Conservation (phyloP, 1,284 basidiomycete species). For the Boletus smithii region DNA sequence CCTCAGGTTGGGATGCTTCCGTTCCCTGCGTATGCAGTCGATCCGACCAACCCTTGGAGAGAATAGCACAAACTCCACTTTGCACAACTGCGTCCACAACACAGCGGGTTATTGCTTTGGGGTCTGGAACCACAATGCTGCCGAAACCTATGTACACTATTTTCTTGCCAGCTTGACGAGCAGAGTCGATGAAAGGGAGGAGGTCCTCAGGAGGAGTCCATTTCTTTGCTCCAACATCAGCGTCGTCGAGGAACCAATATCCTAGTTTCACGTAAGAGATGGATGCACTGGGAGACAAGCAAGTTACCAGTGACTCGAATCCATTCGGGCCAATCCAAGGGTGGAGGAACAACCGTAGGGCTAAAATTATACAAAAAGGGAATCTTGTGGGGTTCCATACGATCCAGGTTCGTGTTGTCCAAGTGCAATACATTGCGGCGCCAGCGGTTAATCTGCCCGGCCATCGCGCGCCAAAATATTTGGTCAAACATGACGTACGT, state of each 20-base stretch:
- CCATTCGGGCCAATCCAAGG: constrained; percentile 98
- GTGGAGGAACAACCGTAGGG: constrained; percentile 82
- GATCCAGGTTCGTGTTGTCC: constrained; percentile 81
- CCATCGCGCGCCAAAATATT: constrained; percentile 93
- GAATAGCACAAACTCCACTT: constrained; percentile 84
- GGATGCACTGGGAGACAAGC: constrained; percentile 1
- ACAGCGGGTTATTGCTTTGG: constrained; percentile 85
- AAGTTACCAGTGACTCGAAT: constrained; percentile 83
- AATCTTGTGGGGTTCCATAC: constrained; percentile 93
- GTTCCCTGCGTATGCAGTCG: constrained; percentile 68
- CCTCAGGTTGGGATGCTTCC: constrained; percentile 59
- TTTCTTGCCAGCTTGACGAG: constrained; percentile 76
- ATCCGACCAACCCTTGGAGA: constrained; percentile 98
- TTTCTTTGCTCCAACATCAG: constrained; percentile 80
- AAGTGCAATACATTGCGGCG: constrained; percentile 77
- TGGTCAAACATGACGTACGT: constrained; percentile 95
- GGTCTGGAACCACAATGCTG: constrained; percentile 96
- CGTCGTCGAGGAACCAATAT: constrained; percentile 94
- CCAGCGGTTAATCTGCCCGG: constrained; percentile 95
- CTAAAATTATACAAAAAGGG: constrained; percentile 99
- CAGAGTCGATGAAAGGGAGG: constrained; percentile 76
- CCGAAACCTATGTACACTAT: constrained; percentile 98
- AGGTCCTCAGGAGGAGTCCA: constrained; percentile 85
- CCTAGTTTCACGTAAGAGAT: constrained; percentile 43
- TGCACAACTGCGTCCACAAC: constrained; percentile 85